Conservation (phyloP, 352 stramenopile species). For the Phytophthora capsici region DNA sequence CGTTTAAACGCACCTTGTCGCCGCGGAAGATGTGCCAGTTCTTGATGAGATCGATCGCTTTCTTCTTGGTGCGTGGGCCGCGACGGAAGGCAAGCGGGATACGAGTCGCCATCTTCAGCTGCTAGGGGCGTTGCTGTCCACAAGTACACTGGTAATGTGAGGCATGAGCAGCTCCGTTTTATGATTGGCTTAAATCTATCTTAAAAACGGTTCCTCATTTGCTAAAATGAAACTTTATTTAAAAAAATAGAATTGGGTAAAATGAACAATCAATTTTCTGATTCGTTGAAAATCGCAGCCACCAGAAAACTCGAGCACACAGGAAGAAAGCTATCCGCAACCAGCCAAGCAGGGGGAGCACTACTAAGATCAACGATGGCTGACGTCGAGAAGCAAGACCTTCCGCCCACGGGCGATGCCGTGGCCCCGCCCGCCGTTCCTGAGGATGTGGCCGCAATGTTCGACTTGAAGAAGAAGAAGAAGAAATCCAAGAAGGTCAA, state of each 20-base stretch:
- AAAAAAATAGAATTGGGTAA: conserved; percentile 13
- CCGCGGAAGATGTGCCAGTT: conserved; percentile 84
- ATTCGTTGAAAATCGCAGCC: conserved; percentile 32
- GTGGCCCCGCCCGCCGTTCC: conserved; percentile 60
- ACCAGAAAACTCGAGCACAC: conserved; percentile 52
- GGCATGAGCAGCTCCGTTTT: conserved; percentile 2
- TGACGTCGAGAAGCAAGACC: conserved; percentile 63
- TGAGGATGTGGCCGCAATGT: conserved; percentile 88
- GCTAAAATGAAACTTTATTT: not conserved
- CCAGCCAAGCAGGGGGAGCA: conserved; percentile 36
- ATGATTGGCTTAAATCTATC: conserved; percentile 30
- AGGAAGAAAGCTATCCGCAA: conserved; percentile 27
- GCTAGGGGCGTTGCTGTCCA: conserved; percentile 26
- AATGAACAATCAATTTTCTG: not conserved
- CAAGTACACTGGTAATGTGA: conserved; percentile 8
- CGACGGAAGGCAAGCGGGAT: conserved; percentile 84
- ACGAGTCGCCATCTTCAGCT: conserved; percentile 63
- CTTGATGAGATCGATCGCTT: conserved; percentile 82
- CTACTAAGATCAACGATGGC: conserved; percentile 46
- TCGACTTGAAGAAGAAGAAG: conserved; percentile 93
- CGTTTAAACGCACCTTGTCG: conserved; percentile 57
- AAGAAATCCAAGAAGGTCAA: conserved; percentile 94
- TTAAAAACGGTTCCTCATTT: not conserved
- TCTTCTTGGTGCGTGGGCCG: conserved; percentile 76
- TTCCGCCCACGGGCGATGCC: conserved; percentile 40